Evolutionary conservation across 768 basidiomycete genomes (phyloP).

Genomic region (Suillus brevipes): DNA sequence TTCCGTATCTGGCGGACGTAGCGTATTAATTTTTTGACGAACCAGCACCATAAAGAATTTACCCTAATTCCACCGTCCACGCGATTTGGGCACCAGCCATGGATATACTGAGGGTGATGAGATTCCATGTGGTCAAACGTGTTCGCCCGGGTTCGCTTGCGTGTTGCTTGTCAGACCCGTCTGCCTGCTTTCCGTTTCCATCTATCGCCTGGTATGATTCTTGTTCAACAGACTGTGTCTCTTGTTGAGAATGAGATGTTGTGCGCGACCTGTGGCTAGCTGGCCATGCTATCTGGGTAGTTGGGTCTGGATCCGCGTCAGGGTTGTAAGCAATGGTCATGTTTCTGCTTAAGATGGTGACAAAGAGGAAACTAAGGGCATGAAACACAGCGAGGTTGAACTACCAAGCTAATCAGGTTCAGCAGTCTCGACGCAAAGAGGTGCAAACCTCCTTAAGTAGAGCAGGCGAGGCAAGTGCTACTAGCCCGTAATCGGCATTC

Average conservation of each 20-base stretch:
- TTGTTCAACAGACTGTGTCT: constrained; percentile 24
- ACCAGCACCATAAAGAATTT: constrained; percentile 25
- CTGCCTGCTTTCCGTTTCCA: constrained; percentile 27
- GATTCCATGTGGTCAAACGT: constrained; percentile 57
- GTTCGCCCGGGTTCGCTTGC: constrained; percentile 26
- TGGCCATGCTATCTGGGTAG: constrained; percentile 80
- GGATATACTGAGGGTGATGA: constrained; percentile 81
- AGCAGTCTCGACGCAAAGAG: constrained; percentile 1
- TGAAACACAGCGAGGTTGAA: constrained; percentile 8
- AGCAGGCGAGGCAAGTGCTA: constrained; percentile 4
- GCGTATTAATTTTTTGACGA: background rate
- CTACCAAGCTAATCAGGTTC: background rate
- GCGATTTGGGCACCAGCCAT: constrained; percentile 95
- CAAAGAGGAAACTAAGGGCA: constrained; percentile 7
- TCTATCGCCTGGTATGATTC: constrained; percentile 33
- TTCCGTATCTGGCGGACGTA: constrained; percentile 72
- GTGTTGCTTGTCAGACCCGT: background rate
- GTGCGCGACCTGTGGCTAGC: constrained; percentile 36
- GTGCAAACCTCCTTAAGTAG: constrained; percentile 15
- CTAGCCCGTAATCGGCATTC: constrained; percentile 24
- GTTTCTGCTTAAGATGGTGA: constrained; percentile 14
- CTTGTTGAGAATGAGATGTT: constrained; percentile 21
- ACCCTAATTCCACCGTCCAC: constrained; percentile 97
- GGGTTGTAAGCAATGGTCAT: constrained; percentile 62
- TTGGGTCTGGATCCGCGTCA: constrained; percentile 70